Evolutionary conservation across 2,329 filamentous ascomycete genomes (phyloP).

Genomic region (Sclerotinia minor): DNA sequence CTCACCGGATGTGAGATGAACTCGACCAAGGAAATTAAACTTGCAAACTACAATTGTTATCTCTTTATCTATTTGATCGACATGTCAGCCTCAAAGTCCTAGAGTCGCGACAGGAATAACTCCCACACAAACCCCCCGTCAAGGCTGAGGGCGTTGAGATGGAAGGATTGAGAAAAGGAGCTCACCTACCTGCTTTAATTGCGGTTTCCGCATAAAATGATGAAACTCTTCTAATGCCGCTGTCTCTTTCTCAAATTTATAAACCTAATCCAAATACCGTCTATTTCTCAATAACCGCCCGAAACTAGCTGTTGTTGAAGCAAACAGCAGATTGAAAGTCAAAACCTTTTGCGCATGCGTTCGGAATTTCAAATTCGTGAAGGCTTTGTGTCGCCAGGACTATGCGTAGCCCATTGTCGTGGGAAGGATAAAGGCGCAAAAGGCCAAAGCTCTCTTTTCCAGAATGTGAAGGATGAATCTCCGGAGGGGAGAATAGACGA

Average conservation of each 20-base stretch:
- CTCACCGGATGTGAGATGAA: conserved; percentile 24
- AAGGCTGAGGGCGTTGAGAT: not conserved
- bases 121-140: not conserved
- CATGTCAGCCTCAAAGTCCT: conserved; percentile 5
- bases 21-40: not conserved
- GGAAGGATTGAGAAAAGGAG: conserved; percentile 3
- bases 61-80: conserved; percentile 22
- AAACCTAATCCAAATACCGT: conserved; percentile 29
- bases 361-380: conserved; percentile 22
- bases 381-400: conserved; percentile 38
- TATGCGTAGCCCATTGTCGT: conserved; percentile 41
- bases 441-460: conserved; percentile 25
- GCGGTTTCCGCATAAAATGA: conserved; percentile 30
- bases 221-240: conserved; percentile 24
- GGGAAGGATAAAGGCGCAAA: conserved; percentile 26
- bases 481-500: not conserved
- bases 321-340: conserved; percentile 31
- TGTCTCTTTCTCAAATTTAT: conserved; percentile 30
- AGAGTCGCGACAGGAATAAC: not conserved
- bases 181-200: conserved; percentile 32
- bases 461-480: conserved; percentile 6
- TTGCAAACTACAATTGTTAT: conserved; percentile 27
- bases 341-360: conserved; percentile 34
- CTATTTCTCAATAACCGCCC: conserved; percentile 29
- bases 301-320: conserved; percentile 30